Conservation (phyloP, 192 early-diverging fungal genomes). For the Umbelopsis ramanniana region DNA sequence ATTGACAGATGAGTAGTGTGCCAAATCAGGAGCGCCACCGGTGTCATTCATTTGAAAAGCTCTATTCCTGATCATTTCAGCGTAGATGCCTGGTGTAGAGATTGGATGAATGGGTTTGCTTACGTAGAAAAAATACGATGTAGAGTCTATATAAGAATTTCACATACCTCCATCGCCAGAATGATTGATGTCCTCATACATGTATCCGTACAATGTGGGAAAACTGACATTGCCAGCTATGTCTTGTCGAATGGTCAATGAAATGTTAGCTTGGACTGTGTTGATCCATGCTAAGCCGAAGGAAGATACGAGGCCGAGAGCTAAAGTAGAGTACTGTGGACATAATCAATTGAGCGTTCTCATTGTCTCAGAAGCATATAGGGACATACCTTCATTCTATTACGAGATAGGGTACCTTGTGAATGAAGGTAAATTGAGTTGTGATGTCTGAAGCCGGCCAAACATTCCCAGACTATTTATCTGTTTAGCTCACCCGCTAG, state of each 20-base stretch:
- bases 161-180: slow-evolving; percentile 32
- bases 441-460: too few relatives aligned
- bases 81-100: slow-evolving; percentile 13
- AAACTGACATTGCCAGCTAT: slow-evolving; percentile 33
- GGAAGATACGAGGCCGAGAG: neutral
- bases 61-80: slow-evolving; percentile 27
- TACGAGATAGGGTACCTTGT: neutral
- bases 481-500: too few relatives aligned
- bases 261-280: neutral
- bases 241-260: slow-evolving; percentile 26
- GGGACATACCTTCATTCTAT: neutral
- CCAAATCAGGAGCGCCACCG: slow-evolving; percentile 22
- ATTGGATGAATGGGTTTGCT: too few relatives aligned
- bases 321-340: neutral
- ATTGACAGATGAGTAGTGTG: slow-evolving; percentile 2
- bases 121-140: neutral
- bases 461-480: too few relatives aligned
- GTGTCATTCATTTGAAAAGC: slow-evolving; percentile 31
- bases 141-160: neutral
- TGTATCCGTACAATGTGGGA: slow-evolving; percentile 32
- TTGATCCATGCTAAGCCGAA: neutral
- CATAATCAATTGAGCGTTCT: neutral
- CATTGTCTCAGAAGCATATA: neutral
- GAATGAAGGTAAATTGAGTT: too few relatives aligned
- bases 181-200: slow-evolving; percentile 38